Base-by-base conservation (phyloP, 164 flowering plant genomes). In the Amborella trichopoda region DNA sequence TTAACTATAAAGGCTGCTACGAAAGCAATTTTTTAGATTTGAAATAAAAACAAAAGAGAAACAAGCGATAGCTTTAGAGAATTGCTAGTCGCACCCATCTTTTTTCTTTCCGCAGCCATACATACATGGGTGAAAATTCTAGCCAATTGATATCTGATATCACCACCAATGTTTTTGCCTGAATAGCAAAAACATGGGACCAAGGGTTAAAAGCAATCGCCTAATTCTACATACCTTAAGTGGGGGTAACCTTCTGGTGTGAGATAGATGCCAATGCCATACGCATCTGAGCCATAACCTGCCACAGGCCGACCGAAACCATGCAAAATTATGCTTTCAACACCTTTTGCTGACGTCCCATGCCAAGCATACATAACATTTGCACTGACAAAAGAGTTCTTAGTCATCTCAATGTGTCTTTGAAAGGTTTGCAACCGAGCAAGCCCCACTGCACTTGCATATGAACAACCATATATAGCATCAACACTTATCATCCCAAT, bases 311-410 rank as follows among this genome's bases (percentile, higher is more conserved):
- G n/a, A 16, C 41, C 41, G 20, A 38, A 38, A 10, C 41, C 41
- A 38, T 38, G 41, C 16, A 38, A 22, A 9, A 38, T 22, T 16
- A 38, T 38, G n/a, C 20, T 38, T n/a, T 38, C 41, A 4, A 38
- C 16, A n/a, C 16, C 16, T 6, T 38, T 9, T 3, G 41, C 46
- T 16, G 41, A 38, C 20, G 41, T n/a, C 16, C 41, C 41, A n/a
- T 38, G 41, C 41, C 41, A 38, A 38, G 17, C 41, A n/a, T 38
- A 38, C 41, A 16, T 38, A 38, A 38, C 16, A n/a, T 38, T 38
- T 16, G 41, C 41, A 38, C 20, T 38, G 14, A 18, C 41, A 10
- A 18, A 22, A 10, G 20, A 10, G 16, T 38, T 38, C 16, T 38
- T 38, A 18, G 20, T 38, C 16, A n/a, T n/a, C 16, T 38, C 41